Evolutionary conservation across 306 rosid genomes (phyloP), one percentile per base, ranked within the genome.

Genomic region (Sesbania bispinosa): DNA sequence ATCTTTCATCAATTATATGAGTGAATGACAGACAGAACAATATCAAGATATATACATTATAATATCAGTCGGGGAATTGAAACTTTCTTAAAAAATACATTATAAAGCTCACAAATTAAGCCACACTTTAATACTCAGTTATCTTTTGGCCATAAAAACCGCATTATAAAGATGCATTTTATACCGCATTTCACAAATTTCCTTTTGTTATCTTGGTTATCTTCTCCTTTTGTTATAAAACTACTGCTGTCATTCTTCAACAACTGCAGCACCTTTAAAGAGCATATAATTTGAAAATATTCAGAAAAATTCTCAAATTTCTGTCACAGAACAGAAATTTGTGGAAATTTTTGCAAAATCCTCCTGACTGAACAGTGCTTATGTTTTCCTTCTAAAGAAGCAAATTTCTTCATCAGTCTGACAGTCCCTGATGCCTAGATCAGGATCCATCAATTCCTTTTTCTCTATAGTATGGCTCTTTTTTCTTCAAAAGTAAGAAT

Each of bases 71-170:
- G 4, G 1, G 21, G 48, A 75, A 58, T 64, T 29, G 14, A 46
- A 70, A 27, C 14, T 29, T 62, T 58, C 32, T 10, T n/a, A 33
- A n/a, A 35, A 35, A 10, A 26, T 38, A 38, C 19, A 38, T 18
- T 21, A 41, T 51, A 62, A 29, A 21, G 29, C 4, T 71, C 46
- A 63, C 10, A 20, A 35, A 42, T 67, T 29, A 35, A 36, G 67
- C 16, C 45, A n/a, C 53, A 42, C 26, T 4, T 16, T 16, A 60
- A 52, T 41, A 42, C 46, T 70, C 33, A 7, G 50, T 13, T 30
- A 70, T 47, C 64, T 58, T 69, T 50, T 62, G 76, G 32, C 39
- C 46, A 59, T 38, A 13, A 69, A 62, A 66, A 23, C 39, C 24
- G 62, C 60, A 29, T 39, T 20, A 60, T 19, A 7, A 26, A 47